Conservation (phyloP, 1,284 basidiomycete species). For the Gomphus bonarii region DNA sequence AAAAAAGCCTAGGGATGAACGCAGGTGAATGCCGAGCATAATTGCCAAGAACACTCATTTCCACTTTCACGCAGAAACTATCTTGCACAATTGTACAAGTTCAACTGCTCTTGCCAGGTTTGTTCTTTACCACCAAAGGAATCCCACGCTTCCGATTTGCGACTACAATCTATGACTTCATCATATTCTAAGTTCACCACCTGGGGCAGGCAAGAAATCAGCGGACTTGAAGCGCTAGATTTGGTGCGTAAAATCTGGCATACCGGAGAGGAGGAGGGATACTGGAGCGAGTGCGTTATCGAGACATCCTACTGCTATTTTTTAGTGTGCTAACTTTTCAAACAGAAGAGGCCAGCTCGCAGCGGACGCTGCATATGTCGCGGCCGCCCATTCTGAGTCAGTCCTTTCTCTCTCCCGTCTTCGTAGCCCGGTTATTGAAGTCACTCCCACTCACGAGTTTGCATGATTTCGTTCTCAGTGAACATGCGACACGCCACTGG, state of each 20-base stretch:
- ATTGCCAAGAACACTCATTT: neutral
- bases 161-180: constrained; percentile 34
- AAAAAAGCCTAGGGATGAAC: constrained; percentile 36
- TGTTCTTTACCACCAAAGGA: constrained; percentile 39
- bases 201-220: constrained; percentile 36
- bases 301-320: neutral
- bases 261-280: constrained; percentile 46
- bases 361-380: constrained; percentile 46
- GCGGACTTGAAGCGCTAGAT: constrained; percentile 37
- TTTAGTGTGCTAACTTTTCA: neutral
- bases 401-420: constrained; percentile 16
- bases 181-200: constrained; percentile 33
- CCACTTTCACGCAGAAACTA: constrained; percentile 26
- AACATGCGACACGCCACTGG: constrained; percentile 35
- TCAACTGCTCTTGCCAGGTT: constrained; percentile 44
- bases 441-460: neutral
- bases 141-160: constrained; percentile 38
- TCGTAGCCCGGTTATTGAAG: neutral
- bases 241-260: constrained; percentile 41
- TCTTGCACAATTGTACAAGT: constrained; percentile 40
- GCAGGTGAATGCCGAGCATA: constrained; percentile 29
- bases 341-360: constrained; percentile 40
- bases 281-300: constrained; percentile 34
- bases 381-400: constrained; percentile 51
- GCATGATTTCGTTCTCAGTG: constrained; percentile 24